Evolutionary conservation across 805 yeast species (phyloP).

Genomic region (Danielia reshetovae): DNA sequence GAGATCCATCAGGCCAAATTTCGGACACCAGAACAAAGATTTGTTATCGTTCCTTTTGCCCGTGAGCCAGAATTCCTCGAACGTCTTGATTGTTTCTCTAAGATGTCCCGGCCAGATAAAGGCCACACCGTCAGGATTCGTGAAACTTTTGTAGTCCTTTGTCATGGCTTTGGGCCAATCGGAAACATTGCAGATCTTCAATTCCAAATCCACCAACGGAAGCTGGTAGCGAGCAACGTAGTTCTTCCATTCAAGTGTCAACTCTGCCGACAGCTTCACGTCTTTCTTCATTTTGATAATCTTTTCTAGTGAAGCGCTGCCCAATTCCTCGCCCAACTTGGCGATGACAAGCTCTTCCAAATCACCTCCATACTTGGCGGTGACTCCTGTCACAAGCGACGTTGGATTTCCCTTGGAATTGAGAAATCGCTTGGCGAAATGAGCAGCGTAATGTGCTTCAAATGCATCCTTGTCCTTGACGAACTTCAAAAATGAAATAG

Average conservation of each 20-base stretch:
- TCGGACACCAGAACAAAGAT: constrained; percentile 68
- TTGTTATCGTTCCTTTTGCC: constrained; percentile 40
- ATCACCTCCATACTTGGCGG: constrained; percentile 32
- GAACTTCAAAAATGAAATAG: constrained; percentile 61
- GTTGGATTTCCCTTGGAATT: constrained; percentile 28
- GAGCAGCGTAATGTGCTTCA: constrained; percentile 80
- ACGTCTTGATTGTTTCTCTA: constrained; percentile 31
- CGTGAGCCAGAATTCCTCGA: constrained; percentile 40
- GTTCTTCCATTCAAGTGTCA: constrained; percentile 38
- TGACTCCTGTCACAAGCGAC: neutral
- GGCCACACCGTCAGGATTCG: constrained; percentile 15
- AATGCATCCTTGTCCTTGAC: constrained; percentile 81
- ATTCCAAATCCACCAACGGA: constrained; percentile 30
- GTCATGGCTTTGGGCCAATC: constrained; percentile 48
- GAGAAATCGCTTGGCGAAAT: constrained; percentile 72
- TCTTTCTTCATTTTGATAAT: constrained; percentile 87
- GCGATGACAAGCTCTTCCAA: constrained; percentile 67
- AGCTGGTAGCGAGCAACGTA: constrained; percentile 11
- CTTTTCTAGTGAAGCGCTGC: constrained; percentile 66
- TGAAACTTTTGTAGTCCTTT: constrained; percentile 35
- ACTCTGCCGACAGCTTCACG: constrained; percentile 45
- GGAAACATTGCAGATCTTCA: constrained; percentile 40
- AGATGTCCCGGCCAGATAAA: constrained; percentile 40
- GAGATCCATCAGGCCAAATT: constrained; percentile 79
- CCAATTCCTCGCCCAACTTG: constrained; percentile 64